Base-by-base conservation (phyloP, 495 filamentous ascomycete species). In the Talaromyces ruber region DNA sequence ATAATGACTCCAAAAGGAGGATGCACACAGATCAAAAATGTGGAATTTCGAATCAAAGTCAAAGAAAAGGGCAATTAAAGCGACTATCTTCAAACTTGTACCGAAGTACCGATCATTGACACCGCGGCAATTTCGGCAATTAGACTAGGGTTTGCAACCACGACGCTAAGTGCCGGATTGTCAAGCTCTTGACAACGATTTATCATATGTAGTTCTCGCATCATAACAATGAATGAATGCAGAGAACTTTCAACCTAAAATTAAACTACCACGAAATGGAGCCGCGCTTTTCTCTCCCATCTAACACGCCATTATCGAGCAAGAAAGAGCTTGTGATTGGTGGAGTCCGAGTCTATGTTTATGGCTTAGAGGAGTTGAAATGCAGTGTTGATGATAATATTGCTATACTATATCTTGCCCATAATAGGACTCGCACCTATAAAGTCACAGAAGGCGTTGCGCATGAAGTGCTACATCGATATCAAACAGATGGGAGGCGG, bases 401-500 rank as follows among this genome's bases (percentile, higher is more conserved):
- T 21, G 55, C 55, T 18, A 29, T 58, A 4, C 6, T 58, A 29
- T 58, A 58, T 37, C 25, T 58, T 14, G 55, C 55, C 2, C 55
- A 39, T 37, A 58, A 58, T 30, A 28, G 55, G 30, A 58, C 55
- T 11, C 55, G 55, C 11, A 39, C 55, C 2, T 58, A 58, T 58
- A 26, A 18, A 21, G 55, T 58, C 9, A 58, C 30, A 30, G 55
- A 39, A 21, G 55, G 30, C 2, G 18, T 58, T 18, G 55, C 55
- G 6, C 55, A 58, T 37, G 55, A 58, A 30, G 29, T 58, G 4
- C 37, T 58, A 30, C 29, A 58, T 24, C 55, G 55, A 4, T 58
- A 58, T n/a, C 25, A 29, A 32, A 58, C 55, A n/a, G 28, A 58
- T 37, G 29, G 12, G 28, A 37, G 28, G 21, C 26, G 32, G 29